A percentile compares a stretch with the other conserved stretches of the same genome.
phyloP scores from a whole-genome alignment of 2,329 filamentous ascomycete genomes.

The Colletotrichum sojae region DNA sequence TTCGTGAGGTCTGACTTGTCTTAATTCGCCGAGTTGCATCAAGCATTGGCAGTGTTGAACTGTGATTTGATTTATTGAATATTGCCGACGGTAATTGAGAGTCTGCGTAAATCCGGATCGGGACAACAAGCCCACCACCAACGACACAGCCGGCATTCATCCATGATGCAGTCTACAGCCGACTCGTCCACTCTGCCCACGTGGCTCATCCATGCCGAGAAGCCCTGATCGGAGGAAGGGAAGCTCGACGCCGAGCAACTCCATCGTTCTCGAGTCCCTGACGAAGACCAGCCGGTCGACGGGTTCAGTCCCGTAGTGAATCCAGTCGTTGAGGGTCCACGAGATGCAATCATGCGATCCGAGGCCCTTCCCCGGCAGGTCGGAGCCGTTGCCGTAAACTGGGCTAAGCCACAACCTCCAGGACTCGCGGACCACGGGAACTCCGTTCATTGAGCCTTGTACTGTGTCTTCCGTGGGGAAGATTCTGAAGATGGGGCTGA shows the following conservation, averaged over 20 bases:
- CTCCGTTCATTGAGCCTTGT: constrained; percentile 32
- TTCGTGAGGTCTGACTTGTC: too few relatives aligned
- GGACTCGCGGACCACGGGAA: constrained; percentile 39
- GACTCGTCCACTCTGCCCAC: too few relatives aligned
- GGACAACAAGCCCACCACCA: not conserved
- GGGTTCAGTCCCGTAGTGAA: constrained; percentile 52
- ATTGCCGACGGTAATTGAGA: too few relatives aligned
- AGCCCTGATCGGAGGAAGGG: constrained; percentile 51
- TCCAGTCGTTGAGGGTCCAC: constrained; percentile 53
- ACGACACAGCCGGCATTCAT: not conserved
- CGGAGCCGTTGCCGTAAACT: constrained; percentile 40
- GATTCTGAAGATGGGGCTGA: constrained; percentile 43
- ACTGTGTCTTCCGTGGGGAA: constrained; percentile 46
- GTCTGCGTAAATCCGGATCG: too few relatives aligned
- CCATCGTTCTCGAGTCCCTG: constrained; percentile 42
- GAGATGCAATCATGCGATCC: constrained; percentile 46
- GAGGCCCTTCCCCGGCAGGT: constrained; percentile 47
- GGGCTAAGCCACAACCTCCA: constrained; percentile 49
- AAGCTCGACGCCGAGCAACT: constrained; percentile 50
- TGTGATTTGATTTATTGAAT: too few relatives aligned
- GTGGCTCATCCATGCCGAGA: constrained; percentile 20
- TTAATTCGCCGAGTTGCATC: too few relatives aligned
- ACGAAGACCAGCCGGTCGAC: constrained; percentile 52
- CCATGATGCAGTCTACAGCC: not conserved
- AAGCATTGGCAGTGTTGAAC: too few relatives aligned